Conservation (phyloP, 805 yeast species). For the Cyberlindnera meyerae region DNA sequence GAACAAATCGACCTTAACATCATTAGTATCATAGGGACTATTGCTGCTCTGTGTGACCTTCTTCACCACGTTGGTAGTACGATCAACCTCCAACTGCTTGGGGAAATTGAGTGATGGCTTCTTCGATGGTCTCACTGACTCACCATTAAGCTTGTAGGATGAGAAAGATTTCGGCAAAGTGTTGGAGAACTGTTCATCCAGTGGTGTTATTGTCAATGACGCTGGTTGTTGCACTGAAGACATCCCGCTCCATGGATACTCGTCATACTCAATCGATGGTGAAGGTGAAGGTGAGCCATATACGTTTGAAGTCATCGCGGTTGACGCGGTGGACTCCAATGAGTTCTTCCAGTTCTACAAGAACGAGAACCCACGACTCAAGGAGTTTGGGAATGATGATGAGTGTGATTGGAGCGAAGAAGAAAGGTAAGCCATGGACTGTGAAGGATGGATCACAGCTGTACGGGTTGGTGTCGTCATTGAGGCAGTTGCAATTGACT, state of each 20-base stretch:
- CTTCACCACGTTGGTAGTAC: too few relatives aligned
- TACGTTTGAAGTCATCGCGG: not conserved
- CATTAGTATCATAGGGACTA: too few relatives aligned
- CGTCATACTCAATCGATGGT: constrained; percentile 30
- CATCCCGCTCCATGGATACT: constrained; percentile 33
- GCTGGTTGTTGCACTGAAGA: constrained; percentile 1
- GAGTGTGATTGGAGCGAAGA: constrained; percentile 32
- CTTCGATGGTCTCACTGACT: too few relatives aligned
- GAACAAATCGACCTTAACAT: too few relatives aligned
- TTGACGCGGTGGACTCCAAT: constrained; percentile 27
- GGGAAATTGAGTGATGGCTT: too few relatives aligned
- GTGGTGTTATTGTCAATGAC: constrained; percentile 9
- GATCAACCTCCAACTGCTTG: too few relatives aligned
- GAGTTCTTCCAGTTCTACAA: constrained; percentile 24
- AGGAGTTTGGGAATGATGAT: constrained; percentile 31
- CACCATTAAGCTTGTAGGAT: too few relatives aligned
- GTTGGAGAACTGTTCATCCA: constrained; percentile 3
- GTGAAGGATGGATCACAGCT: constrained; percentile 30
- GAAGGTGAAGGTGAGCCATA: constrained; percentile 33
- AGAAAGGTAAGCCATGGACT: constrained; percentile 33
- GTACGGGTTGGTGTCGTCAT: constrained; percentile 31
- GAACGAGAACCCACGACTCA: constrained; percentile 23
- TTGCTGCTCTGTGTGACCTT: too few relatives aligned
- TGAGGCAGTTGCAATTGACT: constrained; percentile 25
- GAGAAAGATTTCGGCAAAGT: too few relatives aligned